Evolutionary conservation across 2,329 filamentous ascomycete species (phyloP).

Genomic region (Diplodia corticola): DNA sequence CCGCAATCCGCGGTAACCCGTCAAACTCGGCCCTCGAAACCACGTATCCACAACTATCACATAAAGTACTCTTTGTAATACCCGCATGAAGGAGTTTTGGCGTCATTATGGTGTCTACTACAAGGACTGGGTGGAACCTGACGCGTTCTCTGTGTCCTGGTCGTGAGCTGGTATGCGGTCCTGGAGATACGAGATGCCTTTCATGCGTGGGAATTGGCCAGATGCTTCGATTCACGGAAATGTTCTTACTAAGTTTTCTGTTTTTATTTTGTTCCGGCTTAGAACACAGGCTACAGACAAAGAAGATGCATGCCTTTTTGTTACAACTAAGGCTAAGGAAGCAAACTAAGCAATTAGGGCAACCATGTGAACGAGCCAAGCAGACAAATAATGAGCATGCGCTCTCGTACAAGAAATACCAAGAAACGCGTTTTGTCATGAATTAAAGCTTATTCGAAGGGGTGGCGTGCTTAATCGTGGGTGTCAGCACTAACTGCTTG

Average conservation of each 20-base stretch:
- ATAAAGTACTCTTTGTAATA: slow-evolving; percentile 16
- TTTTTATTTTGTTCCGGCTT: not conserved
- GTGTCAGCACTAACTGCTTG: not conserved
- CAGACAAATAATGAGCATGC: not conserved
- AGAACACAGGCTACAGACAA: not conserved
- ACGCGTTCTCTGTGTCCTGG: not conserved
- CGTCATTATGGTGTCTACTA: not conserved
- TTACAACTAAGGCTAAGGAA: not conserved
- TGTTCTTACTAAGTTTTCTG: not conserved
- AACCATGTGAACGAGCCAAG: not conserved
- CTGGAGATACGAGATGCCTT: not conserved
- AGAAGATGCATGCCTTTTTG: not conserved
- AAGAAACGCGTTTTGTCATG: not conserved
- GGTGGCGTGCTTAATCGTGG: not conserved
- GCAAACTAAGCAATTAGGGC: not conserved
- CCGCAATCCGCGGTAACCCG: not conserved
- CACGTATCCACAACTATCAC: not conserved
- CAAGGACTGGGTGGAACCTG: slow-evolving; percentile 2
- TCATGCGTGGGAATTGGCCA: not conserved
- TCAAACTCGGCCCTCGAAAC: not conserved
- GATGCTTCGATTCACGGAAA: not conserved
- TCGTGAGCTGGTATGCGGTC: not conserved
- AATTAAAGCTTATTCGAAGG: not conserved
- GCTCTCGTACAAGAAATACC: not conserved
- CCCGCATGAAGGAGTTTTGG: slow-evolving; percentile 22